Evolutionary conservation across 2,329 filamentous ascomycete genomes (phyloP).

Genomic region (Chrysosporium queenslandicum): DNA sequence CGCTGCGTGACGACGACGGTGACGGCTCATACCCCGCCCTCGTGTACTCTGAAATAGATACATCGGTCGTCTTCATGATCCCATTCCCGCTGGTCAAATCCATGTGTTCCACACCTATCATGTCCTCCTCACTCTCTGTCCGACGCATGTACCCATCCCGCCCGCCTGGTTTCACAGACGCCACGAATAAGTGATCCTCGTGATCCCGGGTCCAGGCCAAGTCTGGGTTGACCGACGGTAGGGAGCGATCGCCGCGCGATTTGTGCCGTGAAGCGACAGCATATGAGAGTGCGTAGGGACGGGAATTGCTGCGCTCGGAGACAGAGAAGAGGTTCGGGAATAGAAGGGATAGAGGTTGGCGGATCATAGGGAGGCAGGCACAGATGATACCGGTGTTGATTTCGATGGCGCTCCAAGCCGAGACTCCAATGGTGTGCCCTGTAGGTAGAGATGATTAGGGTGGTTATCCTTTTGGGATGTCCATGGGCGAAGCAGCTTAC

Average conservation of each 20-base stretch:
- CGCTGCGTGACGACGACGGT: not conserved
- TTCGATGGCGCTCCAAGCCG: conserved; percentile 34
- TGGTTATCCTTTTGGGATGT: not conserved
- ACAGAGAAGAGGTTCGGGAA: conserved; percentile 17
- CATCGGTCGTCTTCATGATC: conserved; percentile 8
- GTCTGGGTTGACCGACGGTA: not conserved
- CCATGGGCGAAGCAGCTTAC: conserved; percentile 4
- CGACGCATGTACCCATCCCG: conserved; percentile 4
- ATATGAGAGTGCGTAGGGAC: conserved; percentile 1
- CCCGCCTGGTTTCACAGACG: conserved; percentile 8
- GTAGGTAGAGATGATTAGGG: not conserved
- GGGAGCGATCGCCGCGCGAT: conserved; percentile 5
- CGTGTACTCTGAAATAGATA: conserved; percentile 7
- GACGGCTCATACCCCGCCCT: conserved; percentile 1
- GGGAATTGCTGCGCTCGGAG: conserved; percentile 6
- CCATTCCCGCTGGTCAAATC: not conserved
- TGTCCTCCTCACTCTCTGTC: conserved; percentile 9
- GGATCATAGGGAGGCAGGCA: conserved; percentile 32
- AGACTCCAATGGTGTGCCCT: conserved; percentile 25
- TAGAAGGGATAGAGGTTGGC: conserved; percentile 22
- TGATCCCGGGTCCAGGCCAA: not conserved
- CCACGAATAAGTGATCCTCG: conserved; percentile 3
- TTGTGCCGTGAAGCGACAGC: not conserved
- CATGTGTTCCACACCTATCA: not conserved
- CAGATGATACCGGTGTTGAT: conserved; percentile 30